Base-by-base conservation (phyloP, 345 rosid genomes). In the Boechera stricta region DNA sequence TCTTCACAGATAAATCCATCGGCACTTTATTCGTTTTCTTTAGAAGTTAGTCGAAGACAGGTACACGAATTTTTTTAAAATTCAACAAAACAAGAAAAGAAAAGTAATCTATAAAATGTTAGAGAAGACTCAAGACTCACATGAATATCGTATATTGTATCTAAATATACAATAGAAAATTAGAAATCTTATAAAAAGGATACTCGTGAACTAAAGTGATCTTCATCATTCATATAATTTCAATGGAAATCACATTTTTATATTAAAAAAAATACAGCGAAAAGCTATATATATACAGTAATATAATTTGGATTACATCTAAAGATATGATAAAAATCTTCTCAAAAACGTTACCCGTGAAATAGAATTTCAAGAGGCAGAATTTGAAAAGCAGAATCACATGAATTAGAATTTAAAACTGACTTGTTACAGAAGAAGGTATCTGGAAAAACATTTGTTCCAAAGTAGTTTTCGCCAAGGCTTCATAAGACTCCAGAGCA, bases 401-500 rank as follows among this genome's bases (percentile, higher is more conserved):
- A 28, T 4, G 18, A 64, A 56, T 41, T 21, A 24, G 72, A 71
- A 44, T 12, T 4, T 28, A 42, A 9, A 77, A 72, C 81, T 16
- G 73, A 78, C 81, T 66, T 51, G 67, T 49, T 16, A 64, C 31
- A 68, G 67, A 62, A 35, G 75, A 53, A 66, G 84, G 67, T 18
- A 84, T 72, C 36, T 63, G 75, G 64, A 79, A 79, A 82, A 95
- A 95, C 99, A 92, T 92, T 24, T 80, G 83, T 77, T 88, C 90
- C 85, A 95, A 64, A n/a, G n/a, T n/a, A 18, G 89, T 86, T 69
- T 77, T 80, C 2, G 87, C 89, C 78, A 95, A 85, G 67, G 83
- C 77, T 82, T 83, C 86, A 64, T 95, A 95, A 85, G 89, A 85
- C 64, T 88, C 82, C 51, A 85, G 85, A 69, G 86, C 80, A 85